Conservation (phyloP, 2,329 filamentous ascomycete genomes). For the Plenodomus biglobosus region DNA sequence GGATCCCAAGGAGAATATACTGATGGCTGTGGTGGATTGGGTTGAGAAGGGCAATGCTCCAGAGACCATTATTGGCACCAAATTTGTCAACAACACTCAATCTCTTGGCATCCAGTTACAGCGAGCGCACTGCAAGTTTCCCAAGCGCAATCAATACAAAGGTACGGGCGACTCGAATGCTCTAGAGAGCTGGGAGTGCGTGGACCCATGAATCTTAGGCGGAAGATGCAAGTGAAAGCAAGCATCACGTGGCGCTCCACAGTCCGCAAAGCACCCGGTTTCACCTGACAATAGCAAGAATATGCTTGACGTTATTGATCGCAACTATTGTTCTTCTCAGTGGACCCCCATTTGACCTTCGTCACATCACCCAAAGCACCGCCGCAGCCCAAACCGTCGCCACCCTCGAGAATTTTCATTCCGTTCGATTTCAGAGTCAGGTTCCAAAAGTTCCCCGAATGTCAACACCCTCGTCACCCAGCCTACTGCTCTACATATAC, state of each 20-base stretch:
- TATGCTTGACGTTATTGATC: too few relatives aligned
- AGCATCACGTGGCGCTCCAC: background rate
- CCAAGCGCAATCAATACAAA: conserved; percentile 38
- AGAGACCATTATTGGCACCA: conserved; percentile 40
- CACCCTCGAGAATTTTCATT: too few relatives aligned
- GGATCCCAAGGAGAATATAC: conserved; percentile 48
- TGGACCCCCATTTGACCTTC: too few relatives aligned
- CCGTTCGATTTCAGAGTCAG: too few relatives aligned
- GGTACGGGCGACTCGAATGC: conserved; percentile 34
- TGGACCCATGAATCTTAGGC: conserved; percentile 6
- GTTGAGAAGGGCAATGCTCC: conserved; percentile 50
- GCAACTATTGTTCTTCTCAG: too few relatives aligned
- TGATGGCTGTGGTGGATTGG: conserved; percentile 53
- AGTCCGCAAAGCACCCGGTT: too few relatives aligned
- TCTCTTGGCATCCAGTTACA: conserved; percentile 35
- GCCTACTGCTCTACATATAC: too few relatives aligned
- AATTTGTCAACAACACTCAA: conserved; percentile 34
- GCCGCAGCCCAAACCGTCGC: too few relatives aligned
- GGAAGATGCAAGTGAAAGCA: background rate
- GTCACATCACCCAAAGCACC: too few relatives aligned
- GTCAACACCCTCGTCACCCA: too few relatives aligned
- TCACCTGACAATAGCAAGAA: too few relatives aligned
- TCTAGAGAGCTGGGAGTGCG: conserved; percentile 39
- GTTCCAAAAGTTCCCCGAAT: too few relatives aligned
- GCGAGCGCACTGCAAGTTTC: conserved; percentile 44